Base-by-base conservation (phyloP, 2,329 filamentous ascomycete genomes). In the Fusarium ramigenum region DNA sequence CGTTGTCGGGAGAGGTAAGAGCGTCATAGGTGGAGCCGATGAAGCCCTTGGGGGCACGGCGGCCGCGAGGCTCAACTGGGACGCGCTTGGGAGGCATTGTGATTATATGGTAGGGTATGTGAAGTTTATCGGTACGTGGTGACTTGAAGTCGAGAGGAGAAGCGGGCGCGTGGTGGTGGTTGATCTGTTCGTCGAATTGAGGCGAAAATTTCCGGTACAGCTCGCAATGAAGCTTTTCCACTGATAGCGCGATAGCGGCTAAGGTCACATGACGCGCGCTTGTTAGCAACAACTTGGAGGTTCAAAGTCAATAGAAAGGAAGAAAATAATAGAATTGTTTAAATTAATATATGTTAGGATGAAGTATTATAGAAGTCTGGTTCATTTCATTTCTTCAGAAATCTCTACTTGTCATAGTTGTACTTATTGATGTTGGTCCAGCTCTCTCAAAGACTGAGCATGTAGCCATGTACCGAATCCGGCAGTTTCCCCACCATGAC, bases 1-100 rank as follows among this genome's bases (percentile, higher is more conserved):
- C 87, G 82, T 93, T 93, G 79, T 93, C 92, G 39, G 91, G 82
- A 34, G 88, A 88, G 62, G 90, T 93, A 78, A 93, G 78, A 74
- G 89, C 85, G 69, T 88, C 86, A 82, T 92, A 93, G 74, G 88
- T 85, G 64, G 85, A 85, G 76, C 84, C 84, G 73, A 92, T 75
- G 81, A 89, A 86, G 72, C 91, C 87, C 70, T 83, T 82, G 68
- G 84, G 81, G 54, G 84, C 80, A 71, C 82, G 82, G 70, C 80
- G 75, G 53, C 81, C 80, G 6, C 64, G 63, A 54, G 83, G 82
- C 75, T 89, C 86, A 76, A 89, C 85, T 67, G 85, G 80, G 71
- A 90, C 84, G 82, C 87, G 85, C 83, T 90, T 92, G 75, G 91
- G 89, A 80, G 90, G 84, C 92, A 93, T 93, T 72, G 63, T 85